phyloP scores from a whole-genome alignment of 805 yeast species.

The Middelhovenomyces tepae region DNA sequence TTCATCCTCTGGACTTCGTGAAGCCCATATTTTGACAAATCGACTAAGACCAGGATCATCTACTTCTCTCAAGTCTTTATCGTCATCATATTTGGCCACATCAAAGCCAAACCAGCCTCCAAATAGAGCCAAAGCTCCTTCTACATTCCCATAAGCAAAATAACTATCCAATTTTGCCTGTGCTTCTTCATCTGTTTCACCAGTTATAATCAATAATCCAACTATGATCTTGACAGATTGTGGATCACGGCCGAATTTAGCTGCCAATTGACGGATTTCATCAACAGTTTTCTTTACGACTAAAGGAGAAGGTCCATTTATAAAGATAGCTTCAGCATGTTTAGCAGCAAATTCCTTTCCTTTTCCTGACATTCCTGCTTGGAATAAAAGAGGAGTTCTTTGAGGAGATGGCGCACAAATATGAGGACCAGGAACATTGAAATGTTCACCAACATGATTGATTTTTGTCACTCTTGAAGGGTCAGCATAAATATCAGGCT shows the following conservation, averaged over 20 bases:
- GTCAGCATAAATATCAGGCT: slow-evolving; percentile 8
- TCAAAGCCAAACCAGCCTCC: slow-evolving; percentile 37
- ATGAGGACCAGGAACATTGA: slow-evolving; percentile 36
- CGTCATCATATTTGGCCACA: slow-evolving; percentile 28
- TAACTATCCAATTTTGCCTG: slow-evolving; percentile 28
- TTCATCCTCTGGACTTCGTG: slow-evolving; percentile 8
- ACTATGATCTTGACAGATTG: slow-evolving; percentile 32
- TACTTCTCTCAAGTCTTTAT: slow-evolving; percentile 26
- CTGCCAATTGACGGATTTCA: slow-evolving; percentile 27
- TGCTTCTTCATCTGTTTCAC: slow-evolving; percentile 34
- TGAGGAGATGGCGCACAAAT: slow-evolving; percentile 32
- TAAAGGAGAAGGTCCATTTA: slow-evolving; percentile 28
- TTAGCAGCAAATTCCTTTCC: slow-evolving; percentile 37
- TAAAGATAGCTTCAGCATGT: slow-evolving; percentile 35
- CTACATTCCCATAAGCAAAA: slow-evolving; percentile 29
- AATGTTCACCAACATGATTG: slow-evolving; percentile 33
- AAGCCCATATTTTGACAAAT: slow-evolving; percentile 4
- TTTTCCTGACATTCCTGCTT: slow-evolving; percentile 35
- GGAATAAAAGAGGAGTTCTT: slow-evolving; percentile 32
- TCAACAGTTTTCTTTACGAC: slow-evolving; percentile 23
- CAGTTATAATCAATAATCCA: slow-evolving; percentile 31
- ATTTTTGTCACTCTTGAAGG: slow-evolving; percentile 30
- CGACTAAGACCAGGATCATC: slow-evolving; percentile 34
- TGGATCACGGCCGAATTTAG: slow-evolving; percentile 28
- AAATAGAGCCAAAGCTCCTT: slow-evolving; percentile 35